Conservation (phyloP, 2,329 filamentous ascomycete genomes). For the Colletotrichum eleusines region DNA sequence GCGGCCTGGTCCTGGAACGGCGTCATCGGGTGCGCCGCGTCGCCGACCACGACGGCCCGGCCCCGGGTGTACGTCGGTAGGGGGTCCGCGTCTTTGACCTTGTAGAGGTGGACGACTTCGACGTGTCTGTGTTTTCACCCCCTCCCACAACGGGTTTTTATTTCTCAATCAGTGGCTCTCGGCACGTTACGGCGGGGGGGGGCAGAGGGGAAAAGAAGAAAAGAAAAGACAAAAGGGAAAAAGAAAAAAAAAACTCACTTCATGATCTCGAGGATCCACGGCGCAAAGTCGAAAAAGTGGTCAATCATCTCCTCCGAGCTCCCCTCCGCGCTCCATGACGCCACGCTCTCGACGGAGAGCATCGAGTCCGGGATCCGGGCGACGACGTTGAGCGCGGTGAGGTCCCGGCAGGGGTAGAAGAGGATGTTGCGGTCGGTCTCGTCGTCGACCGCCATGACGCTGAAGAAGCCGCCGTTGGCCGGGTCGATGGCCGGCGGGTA, state of each 20-base stretch:
- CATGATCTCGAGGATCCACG: constrained; percentile 34
- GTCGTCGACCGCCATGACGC: constrained; percentile 30
- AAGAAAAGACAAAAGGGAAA: no score
- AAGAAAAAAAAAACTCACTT: constrained; percentile 3
- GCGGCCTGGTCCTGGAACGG: constrained; percentile 38
- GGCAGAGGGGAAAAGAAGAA: no score
- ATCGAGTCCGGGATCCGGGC: constrained; percentile 25
- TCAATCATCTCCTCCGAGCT: constrained; percentile 14
- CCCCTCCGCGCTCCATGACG: constrained; percentile 31
- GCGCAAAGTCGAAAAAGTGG: constrained; percentile 31
- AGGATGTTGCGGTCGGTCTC: constrained; percentile 28
- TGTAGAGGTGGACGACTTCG: constrained; percentile 25
- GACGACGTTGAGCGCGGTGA: constrained; percentile 24
- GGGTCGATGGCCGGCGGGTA: constrained; percentile 29
- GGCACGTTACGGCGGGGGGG: no score
- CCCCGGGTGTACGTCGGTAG: constrained; percentile 51
- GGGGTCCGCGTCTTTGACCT: constrained; percentile 53
- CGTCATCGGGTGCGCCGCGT: constrained; percentile 40
- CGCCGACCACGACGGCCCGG: constrained; percentile 33
- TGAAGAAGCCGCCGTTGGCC: constrained; percentile 8
- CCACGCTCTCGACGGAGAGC: constrained; percentile 13
- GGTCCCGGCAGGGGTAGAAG: constrained; percentile 34
- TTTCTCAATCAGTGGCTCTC: not conserved
- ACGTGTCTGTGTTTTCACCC: not conserved
- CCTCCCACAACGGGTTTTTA: not conserved